Evolutionary conservation across 2,329 filamentous ascomycete species (phyloP).

Genomic region (Diplodia corticola): DNA sequence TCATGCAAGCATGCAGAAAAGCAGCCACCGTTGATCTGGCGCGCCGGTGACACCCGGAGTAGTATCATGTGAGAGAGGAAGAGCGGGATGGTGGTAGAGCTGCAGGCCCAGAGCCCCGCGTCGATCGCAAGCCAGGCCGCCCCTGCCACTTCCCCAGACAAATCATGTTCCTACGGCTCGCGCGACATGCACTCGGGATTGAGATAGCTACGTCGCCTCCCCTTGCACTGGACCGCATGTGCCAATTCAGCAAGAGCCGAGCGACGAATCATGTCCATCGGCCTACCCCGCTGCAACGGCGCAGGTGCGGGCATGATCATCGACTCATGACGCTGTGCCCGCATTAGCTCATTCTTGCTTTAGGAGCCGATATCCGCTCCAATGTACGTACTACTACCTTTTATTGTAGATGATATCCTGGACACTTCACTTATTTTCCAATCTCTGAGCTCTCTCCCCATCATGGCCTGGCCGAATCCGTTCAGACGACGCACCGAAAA

Average conservation of each 20-base stretch:
- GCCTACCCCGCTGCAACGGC: neutral
- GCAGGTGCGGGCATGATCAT: neutral
- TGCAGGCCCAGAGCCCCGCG: neutral
- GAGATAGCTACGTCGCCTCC: neutral
- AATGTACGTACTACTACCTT: neutral
- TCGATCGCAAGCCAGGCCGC: neutral
- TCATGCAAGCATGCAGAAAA: neutral
- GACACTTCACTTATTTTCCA: neutral
- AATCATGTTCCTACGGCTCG: neutral
- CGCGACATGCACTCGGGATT: neutral
- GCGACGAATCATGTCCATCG: neutral
- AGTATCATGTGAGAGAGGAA: neutral
- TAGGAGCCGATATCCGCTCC: neutral
- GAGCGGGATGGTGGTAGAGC: neutral
- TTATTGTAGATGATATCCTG: neutral
- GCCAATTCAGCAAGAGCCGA: neutral
- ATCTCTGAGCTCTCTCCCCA: neutral
- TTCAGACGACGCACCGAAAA: slow-evolving; percentile 46
- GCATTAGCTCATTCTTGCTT: neutral
- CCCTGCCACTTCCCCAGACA: neutral
- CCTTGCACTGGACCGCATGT: neutral
- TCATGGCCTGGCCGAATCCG: slow-evolving; percentile 47
- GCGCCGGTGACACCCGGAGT: too few relatives aligned
- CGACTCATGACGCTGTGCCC: slow-evolving; percentile 15
- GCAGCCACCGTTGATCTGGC: neutral